Evolutionary conservation across 164 flowering plant genomes (phyloP).

Genomic region (Stephania yunnanensis): DNA sequence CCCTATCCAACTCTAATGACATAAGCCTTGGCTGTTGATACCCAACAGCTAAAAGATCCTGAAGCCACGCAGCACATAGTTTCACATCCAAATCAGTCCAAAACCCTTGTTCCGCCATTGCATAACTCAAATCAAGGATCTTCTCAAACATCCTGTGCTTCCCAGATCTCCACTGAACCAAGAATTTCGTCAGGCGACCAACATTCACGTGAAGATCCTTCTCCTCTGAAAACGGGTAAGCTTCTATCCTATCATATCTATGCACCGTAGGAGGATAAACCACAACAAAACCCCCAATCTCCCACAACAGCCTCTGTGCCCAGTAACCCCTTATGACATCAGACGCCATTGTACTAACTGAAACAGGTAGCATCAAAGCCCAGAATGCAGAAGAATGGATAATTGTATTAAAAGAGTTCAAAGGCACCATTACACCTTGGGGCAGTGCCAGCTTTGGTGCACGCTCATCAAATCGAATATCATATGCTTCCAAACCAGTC

Average conservation of each 20-base stretch:
- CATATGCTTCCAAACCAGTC: constrained; percentile 68
- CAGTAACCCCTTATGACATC: constrained; percentile 95
- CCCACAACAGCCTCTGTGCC: constrained; percentile 98
- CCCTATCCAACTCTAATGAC: constrained; percentile 74
- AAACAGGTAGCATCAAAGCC: constrained; percentile 96
- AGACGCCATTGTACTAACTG: constrained; percentile 94
- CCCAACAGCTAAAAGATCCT: constrained; percentile 89
- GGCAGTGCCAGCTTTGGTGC: constrained; percentile 96
- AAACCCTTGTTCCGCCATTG: constrained; percentile 92
- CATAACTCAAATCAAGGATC: constrained; percentile 74
- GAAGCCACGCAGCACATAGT: constrained; percentile 98
- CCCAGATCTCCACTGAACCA: constrained; percentile 72
- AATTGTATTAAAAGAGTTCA: constrained; percentile 86
- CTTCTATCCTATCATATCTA: constrained; percentile 54
- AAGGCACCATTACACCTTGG: constrained; percentile 88
- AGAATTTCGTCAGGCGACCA: constrained; percentile 73
- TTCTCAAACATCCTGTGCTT: constrained; percentile 82
- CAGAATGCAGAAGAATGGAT: constrained; percentile 91
- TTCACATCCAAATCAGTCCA: constrained; percentile 86
- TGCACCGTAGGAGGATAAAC: constrained; percentile 95
- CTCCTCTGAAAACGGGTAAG: constrained; percentile 95
- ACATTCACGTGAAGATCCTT: constrained; percentile 98
- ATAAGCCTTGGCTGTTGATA: constrained; percentile 93
- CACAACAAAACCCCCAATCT: constrained; percentile 80
- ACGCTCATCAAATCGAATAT: constrained; percentile 74